Evolutionary conservation across 2,329 filamentous ascomycete genomes (phyloP).

Genomic region (Talaromyces rugulosus): DNA sequence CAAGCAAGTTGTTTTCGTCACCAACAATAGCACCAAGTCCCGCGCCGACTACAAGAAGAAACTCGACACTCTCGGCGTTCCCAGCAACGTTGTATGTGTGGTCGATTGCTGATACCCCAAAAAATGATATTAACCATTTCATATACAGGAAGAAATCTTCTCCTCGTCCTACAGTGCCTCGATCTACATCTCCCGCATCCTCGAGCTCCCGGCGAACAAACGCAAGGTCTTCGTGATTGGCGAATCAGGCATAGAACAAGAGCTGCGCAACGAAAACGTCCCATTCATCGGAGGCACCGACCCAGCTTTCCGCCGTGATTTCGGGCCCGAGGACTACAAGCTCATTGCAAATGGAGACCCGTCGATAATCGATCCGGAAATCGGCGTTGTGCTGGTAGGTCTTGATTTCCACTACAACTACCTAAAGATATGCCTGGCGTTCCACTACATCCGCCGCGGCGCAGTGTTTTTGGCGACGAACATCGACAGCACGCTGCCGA

Average conservation of each 20-base stretch:
- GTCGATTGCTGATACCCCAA: background rate
- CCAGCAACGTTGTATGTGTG: constrained; percentile 56
- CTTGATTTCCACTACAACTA: constrained; percentile 96
- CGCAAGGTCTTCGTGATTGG: constrained; percentile 94
- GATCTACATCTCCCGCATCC: constrained; percentile 91
- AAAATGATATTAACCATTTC: background rate
- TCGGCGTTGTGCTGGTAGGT: constrained; percentile 83
- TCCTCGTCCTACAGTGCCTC: constrained; percentile 92
- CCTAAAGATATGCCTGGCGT: constrained; percentile 78
- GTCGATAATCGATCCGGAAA: constrained; percentile 74
- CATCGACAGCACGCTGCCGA: constrained; percentile 82
- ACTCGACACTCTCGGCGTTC: constrained; percentile 75
- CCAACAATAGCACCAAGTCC: constrained; percentile 98
- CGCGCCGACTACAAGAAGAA: constrained; percentile 91
- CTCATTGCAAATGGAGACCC: constrained; percentile 67
- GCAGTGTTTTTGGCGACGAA: constrained; percentile 92
- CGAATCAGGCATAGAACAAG: constrained; percentile 85
- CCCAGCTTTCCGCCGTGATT: constrained; percentile 68
- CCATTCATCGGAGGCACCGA: constrained; percentile 85
- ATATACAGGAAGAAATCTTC: constrained; percentile 77
- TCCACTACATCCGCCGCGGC: constrained; percentile 76
- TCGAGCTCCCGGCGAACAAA: constrained; percentile 70
- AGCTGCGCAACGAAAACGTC: constrained; percentile 75
- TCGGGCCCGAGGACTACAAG: constrained; percentile 74
- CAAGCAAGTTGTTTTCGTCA: constrained; percentile 92